phyloP scores from a whole-genome alignment of 1,284 basidiomycete species.

The Cryptococcus wingfieldii region DNA sequence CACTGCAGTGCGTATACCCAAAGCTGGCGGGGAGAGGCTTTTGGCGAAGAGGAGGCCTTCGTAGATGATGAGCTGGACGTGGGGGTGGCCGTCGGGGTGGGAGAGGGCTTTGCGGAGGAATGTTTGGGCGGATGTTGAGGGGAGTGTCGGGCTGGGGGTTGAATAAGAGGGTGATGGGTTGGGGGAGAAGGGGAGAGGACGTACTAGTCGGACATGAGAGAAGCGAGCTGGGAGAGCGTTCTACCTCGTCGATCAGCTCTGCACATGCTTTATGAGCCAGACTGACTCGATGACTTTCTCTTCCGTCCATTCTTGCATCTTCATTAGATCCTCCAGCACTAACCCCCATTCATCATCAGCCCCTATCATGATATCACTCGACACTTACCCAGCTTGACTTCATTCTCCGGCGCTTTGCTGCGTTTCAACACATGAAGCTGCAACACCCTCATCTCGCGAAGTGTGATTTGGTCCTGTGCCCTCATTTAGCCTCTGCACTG shows the following conservation, averaged over 20 bases:
- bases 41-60: constrained; percentile 1
- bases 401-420: not conserved
- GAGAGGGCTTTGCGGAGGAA: not conserved
- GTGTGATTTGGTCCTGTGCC: not conserved
- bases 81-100: not conserved
- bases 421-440: not conserved
- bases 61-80: not conserved
- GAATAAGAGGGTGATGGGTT: not conserved
- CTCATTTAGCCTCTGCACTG: not conserved
- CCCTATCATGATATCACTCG: too few relatives aligned
- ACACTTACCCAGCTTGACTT: not conserved
- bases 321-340: not conserved
- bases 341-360: too few relatives aligned
- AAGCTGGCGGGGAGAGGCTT: not conserved
- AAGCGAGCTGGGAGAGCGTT: not conserved
- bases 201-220: not conserved
- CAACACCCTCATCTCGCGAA: constrained; percentile 1
- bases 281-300: not conserved
- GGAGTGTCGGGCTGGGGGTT: not conserved
- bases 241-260: not conserved
- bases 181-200: not conserved
- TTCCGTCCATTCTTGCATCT: not conserved
- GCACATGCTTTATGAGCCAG: not conserved
- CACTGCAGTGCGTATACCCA: not conserved
- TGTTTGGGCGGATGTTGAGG: not conserved